Conservation (phyloP, 1,284 basidiomycete species). For the Fomitopsis betulina region DNA sequence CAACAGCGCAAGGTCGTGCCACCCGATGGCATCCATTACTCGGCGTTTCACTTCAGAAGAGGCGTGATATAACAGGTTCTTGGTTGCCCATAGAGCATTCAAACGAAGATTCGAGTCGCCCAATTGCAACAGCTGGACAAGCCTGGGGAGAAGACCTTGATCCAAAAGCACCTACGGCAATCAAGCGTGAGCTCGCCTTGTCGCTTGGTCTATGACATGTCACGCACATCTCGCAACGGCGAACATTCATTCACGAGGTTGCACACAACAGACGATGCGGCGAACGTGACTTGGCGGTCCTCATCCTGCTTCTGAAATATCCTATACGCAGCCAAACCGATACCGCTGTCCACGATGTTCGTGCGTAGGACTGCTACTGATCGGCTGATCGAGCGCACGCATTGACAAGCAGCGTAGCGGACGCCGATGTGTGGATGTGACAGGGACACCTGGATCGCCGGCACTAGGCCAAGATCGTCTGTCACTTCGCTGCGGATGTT, state of each 20-base stretch:
- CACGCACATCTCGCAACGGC: slow-evolving; percentile 65
- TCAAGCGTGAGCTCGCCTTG: slow-evolving; percentile 4
- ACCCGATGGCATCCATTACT: slow-evolving; percentile 63
- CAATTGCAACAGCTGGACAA: slow-evolving; percentile 52
- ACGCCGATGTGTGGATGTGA: slow-evolving; percentile 66
- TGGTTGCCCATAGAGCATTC: slow-evolving; percentile 78
- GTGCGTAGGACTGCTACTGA: slow-evolving; percentile 77
- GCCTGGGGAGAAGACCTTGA: slow-evolving; percentile 57
- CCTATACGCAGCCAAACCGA: slow-evolving; percentile 66
- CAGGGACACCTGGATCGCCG: slow-evolving; percentile 51
- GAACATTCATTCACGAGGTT: slow-evolving; percentile 88
- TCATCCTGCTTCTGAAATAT: slow-evolving; percentile 53
- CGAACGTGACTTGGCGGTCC: slow-evolving; percentile 67
- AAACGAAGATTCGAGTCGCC: slow-evolving; percentile 55
- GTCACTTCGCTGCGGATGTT: slow-evolving; percentile 66
- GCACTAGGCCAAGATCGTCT: slow-evolving; percentile 48
- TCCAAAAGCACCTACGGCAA: slow-evolving; percentile 49
- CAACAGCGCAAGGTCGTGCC: slow-evolving; percentile 50
- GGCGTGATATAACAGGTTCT: slow-evolving; percentile 71
- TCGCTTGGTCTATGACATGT: neutral
- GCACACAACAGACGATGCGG: slow-evolving; percentile 73
- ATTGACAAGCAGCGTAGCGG: slow-evolving; percentile 82
- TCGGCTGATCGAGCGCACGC: slow-evolving; percentile 75
- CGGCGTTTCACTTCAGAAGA: slow-evolving; percentile 50
- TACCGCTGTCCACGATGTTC: slow-evolving; percentile 76